phyloP scores from a whole-genome alignment of 225 moss, liverwort and hornwort species.

The Anthoceros angustus region DNA sequence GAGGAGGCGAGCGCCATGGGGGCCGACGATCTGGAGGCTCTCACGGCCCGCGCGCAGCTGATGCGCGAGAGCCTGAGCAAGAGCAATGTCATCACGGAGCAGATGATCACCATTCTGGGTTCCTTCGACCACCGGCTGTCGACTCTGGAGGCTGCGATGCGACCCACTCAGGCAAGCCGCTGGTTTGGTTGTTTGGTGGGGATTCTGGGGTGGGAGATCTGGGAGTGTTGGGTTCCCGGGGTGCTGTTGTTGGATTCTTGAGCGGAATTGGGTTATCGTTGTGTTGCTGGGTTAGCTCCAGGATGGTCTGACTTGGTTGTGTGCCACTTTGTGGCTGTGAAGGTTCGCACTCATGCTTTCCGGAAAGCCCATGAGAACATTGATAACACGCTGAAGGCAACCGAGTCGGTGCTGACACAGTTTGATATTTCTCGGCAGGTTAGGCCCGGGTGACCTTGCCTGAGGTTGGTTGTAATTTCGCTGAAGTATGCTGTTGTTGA shows the following conservation, averaged over 20 bases:
- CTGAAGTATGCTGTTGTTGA: background rate
- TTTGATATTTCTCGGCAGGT: constrained; percentile 68
- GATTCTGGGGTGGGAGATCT: background rate
- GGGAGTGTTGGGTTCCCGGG: background rate
- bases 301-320: background rate
- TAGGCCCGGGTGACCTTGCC: too few relatives aligned
- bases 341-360: constrained; percentile 64
- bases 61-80: constrained; percentile 53
- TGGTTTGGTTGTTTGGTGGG: background rate
- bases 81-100: constrained; percentile 45
- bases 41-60: constrained; percentile 43
- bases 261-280: background rate
- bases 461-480: too few relatives aligned
- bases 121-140: constrained; percentile 69
- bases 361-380: constrained; percentile 66
- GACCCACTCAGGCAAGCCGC: constrained; percentile 47
- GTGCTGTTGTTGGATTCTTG: background rate
- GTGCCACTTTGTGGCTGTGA: constrained; percentile 6
- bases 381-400: constrained; percentile 50
- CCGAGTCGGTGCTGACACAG: constrained; percentile 51
- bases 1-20: constrained; percentile 28
- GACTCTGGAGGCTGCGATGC: constrained; percentile 64
- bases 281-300: background rate
- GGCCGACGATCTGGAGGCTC: constrained; percentile 45
- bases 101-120: constrained; percentile 56